Conservation (phyloP, 192 early-diverging fungal species). For the Mortierella hygrophila region DNA sequence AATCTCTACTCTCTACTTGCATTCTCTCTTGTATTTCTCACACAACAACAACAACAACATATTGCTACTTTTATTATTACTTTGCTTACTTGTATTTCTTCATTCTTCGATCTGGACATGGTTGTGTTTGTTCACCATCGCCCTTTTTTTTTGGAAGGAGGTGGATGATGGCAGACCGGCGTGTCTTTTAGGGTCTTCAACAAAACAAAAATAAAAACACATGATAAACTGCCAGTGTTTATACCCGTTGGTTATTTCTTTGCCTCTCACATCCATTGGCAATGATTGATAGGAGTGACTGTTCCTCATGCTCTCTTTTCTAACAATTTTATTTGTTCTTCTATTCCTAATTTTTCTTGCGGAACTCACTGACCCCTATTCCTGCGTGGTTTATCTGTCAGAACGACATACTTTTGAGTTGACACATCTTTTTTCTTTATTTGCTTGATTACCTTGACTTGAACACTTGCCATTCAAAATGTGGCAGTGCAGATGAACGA, state of each 20-base stretch:
- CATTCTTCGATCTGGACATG: not conserved
- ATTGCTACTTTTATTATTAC: not conserved
- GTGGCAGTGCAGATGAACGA: too few species aligned
- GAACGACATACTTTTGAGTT: too few species aligned
- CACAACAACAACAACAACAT: not conserved
- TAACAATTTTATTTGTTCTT: not conserved
- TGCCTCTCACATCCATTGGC: slow-evolving; percentile 55
- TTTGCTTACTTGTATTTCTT: not conserved
- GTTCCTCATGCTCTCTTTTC: not conserved
- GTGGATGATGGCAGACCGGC: too few species aligned
- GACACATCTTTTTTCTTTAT: too few species aligned
- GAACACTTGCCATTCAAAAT: too few species aligned
- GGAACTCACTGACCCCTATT: too few species aligned
- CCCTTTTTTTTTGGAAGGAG: not conserved
- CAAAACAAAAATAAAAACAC: slow-evolving; percentile 7
- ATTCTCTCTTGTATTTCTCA: not conserved
- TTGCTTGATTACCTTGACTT: too few species aligned
- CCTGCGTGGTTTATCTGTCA: too few species aligned
- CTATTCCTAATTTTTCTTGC: too few species aligned
- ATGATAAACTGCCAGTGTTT: not conserved
- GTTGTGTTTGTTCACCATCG: not conserved
- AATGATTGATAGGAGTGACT: slow-evolving; percentile 50
- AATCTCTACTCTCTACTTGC: not conserved
- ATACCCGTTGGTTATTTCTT: not conserved
- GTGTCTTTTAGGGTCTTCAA: not conserved